These are phyloP conservation scores for Jacaranda copaia DNA, from an alignment of 257 asterid genomes.

Conservation along the genomic window DNA sequence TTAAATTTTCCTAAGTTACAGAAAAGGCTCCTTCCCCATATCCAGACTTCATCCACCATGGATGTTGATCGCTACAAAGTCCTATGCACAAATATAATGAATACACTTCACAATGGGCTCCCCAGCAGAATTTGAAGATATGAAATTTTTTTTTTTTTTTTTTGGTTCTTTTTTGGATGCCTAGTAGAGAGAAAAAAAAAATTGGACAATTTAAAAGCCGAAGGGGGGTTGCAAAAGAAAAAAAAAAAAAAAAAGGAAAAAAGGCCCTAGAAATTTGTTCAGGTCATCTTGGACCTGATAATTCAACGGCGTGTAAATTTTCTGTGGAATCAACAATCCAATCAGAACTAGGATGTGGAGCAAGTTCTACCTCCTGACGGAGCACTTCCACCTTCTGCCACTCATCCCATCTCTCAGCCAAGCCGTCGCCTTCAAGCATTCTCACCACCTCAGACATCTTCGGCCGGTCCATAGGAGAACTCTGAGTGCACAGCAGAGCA, in stretches of 20 bases:
- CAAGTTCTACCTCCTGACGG: conserved; percentile 58
- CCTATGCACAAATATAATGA: conserved; percentile 43
- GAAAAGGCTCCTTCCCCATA: neutral
- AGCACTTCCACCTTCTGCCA: conserved; percentile 66
- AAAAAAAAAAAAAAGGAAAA: neutral
- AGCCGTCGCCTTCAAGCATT: conserved; percentile 76
- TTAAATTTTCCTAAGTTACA: conserved; percentile 18
- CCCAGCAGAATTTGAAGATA: neutral
- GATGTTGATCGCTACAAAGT: conserved; percentile 23
- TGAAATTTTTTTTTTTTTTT: neutral
- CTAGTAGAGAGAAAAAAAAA: neutral
- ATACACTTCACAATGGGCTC: conserved; percentile 30
- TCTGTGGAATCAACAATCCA: conserved; percentile 67
- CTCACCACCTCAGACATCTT: conserved; percentile 77
- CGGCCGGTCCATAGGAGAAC: conserved; percentile 68
- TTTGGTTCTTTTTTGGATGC: neutral
- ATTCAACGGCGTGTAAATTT: conserved; percentile 59
- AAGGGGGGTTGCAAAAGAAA: neutral
- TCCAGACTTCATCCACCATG: too few relatives aligned
- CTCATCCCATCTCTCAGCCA: conserved; percentile 75
- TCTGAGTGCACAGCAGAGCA: conserved; percentile 69
- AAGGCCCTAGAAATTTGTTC: neutral
- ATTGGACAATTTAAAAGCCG: neutral
- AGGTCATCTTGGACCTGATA: conserved; percentile 61
- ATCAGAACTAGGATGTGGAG: conserved; percentile 54